Percentiles rank a stretch among this genome's conserved stretches.
These are phyloP conservation scores for Solanum bulbocastanum DNA, from an alignment of 257 asterid species.

Conservation along the genomic window DNA sequence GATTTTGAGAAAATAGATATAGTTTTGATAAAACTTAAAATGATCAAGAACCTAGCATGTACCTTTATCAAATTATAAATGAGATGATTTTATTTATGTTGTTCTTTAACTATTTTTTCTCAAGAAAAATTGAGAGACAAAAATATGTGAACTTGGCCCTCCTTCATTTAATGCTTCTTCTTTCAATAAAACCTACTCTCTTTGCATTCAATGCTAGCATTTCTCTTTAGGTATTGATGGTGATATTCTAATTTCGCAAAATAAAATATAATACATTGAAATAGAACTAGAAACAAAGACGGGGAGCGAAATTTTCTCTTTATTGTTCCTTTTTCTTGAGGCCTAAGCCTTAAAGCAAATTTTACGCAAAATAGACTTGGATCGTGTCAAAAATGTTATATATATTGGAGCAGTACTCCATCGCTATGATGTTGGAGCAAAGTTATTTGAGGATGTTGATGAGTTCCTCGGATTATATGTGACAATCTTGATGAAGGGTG, in stretches of 20 bases:
- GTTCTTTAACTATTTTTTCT: neutral
- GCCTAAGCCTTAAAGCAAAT: neutral
- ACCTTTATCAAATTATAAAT: neutral
- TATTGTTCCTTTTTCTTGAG: neutral
- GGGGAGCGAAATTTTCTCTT: neutral
- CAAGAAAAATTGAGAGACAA: neutral
- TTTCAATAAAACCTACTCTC: neutral
- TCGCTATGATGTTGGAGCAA: neutral
- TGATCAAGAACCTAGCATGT: neutral
- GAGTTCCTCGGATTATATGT: neutral
- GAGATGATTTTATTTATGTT: too few relatives aligned
- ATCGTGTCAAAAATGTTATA: neutral
- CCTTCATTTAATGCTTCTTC: neutral
- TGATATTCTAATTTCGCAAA: neutral
- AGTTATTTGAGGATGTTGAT: neutral
- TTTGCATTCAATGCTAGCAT: neutral
- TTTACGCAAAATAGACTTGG: neutral
- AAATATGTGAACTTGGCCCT: neutral
- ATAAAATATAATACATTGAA: neutral
- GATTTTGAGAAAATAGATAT: neutral
- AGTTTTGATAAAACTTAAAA: neutral
- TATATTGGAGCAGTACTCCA: neutral
- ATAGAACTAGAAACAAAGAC: neutral
- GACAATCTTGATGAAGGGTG: neutral
- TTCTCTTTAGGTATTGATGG: neutral